Conservation (phyloP, 202 grass and related monocot species). For the Setaria viridis region DNA sequence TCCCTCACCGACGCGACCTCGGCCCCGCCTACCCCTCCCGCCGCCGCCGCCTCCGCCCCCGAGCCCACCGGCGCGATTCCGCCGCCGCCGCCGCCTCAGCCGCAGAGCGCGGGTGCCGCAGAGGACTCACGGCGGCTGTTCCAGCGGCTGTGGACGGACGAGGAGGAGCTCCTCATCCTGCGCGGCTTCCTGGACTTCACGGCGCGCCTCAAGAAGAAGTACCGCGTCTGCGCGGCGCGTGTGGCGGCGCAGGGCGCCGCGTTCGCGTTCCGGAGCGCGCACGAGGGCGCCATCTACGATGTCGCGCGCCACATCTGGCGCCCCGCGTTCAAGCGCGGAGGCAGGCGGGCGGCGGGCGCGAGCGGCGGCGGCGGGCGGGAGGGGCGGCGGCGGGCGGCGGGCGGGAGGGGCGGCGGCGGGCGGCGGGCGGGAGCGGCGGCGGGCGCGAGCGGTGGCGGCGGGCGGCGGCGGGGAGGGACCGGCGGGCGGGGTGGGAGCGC, state of each 20-base stretch:
- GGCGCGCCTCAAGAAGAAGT: conserved; percentile 98
- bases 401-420: too few relatives aligned
- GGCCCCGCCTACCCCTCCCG: neutral
- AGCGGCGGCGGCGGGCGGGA: too few relatives aligned
- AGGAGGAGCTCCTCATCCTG: conserved; percentile 92
- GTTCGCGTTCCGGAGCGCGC: conserved; percentile 73
- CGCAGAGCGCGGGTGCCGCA: neutral
- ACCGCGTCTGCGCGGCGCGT: conserved; percentile 71
- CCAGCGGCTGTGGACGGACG: conserved; percentile 95
- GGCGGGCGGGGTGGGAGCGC: too few relatives aligned
- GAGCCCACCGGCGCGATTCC: conserved; percentile 5
- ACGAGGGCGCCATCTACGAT: conserved; percentile 90
- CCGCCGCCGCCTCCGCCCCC: neutral
- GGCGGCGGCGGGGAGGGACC: too few relatives aligned
- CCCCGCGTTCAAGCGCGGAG: conserved; percentile 59
- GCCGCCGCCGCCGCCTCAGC: neutral
- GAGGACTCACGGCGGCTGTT: conserved; percentile 90
- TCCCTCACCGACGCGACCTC: conserved; percentile 18
- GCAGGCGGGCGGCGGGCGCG: too few relatives aligned
- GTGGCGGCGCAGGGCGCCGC: conserved; percentile 61
- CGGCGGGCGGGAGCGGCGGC: too few relatives aligned
- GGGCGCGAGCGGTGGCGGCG: too few relatives aligned
- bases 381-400: too few relatives aligned
- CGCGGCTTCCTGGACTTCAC: conserved; percentile 90
- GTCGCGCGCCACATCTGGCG: conserved; percentile 86